These are phyloP conservation scores for Rugonectria rugulosa DNA, from an alignment of 2,329 filamentous ascomycete genomes.

Conservation along the genomic window DNA sequence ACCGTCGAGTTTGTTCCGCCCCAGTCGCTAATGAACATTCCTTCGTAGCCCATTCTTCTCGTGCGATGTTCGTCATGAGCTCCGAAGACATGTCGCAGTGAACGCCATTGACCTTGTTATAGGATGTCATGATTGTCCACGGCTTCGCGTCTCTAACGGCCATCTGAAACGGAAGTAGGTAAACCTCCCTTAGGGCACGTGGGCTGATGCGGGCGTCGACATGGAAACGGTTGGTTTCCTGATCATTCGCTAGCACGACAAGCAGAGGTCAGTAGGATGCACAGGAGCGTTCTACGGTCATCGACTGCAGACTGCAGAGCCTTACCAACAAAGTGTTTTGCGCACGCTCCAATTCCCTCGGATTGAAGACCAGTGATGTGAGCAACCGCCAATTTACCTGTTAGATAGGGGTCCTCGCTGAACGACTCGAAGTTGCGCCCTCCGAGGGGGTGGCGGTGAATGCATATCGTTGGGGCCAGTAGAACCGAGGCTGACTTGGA, in stretches of 20 bases:
- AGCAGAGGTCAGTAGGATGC: too few relatives aligned
- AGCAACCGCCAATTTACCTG: neutral
- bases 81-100: conserved; percentile 37
- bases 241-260: conserved; percentile 17
- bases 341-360: neutral
- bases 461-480: too few relatives aligned
- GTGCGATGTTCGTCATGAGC: conserved; percentile 45
- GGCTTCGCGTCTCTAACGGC: conserved; percentile 47
- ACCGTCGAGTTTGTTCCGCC: conserved; percentile 39
- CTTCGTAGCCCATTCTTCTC: conserved; percentile 49
- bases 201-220: neutral
- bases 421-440: conserved; percentile 15
- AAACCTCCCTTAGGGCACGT: conserved; percentile 39
- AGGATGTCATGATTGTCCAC: conserved; percentile 52
- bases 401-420: conserved; percentile 9
- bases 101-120: conserved; percentile 52
- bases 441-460: too few relatives aligned
- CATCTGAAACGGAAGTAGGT: conserved; percentile 52
- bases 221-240: conserved; percentile 2
- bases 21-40: conserved; percentile 56
- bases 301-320: too few relatives aligned
- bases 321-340: conserved; percentile 9
- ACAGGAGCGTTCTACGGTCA: too few relatives aligned
- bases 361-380: conserved; percentile 13
- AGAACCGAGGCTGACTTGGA: too few relatives aligned